Evolutionary conservation across 495 filamentous ascomycete species (phyloP).

Genomic region (Daldinia bambusicola): DNA sequence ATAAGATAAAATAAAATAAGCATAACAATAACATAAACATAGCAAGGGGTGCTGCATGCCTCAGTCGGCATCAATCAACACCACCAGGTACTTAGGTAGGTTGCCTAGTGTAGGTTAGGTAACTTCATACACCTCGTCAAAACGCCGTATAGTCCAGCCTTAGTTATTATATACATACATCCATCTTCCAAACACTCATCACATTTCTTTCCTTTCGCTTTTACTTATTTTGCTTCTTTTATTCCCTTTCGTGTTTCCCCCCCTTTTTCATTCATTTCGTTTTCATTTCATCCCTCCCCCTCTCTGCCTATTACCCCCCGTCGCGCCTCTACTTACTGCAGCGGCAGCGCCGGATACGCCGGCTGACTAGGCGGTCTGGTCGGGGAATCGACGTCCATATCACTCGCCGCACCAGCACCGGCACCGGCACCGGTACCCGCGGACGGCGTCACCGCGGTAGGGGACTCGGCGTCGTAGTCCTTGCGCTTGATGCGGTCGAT

Average conservation of each 20-base stretch:
- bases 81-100: no score
- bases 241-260: neutral
- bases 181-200: neutral
- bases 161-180: conserved; percentile 5
- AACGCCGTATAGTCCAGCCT: neutral
- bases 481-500: conserved; percentile 69
- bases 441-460: conserved; percentile 7
- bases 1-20: neutral
- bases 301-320: no score
- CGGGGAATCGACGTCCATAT: conserved; percentile 49
- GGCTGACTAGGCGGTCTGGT: conserved; percentile 46
- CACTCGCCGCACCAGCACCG: conserved; percentile 6
- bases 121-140: conserved; percentile 5
- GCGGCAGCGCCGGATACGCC: conserved; percentile 45
- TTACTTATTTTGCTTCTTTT: neutral
- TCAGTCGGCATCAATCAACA: no score
- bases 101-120: neutral
- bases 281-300: no score
- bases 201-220: no score
- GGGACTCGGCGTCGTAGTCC: conserved; percentile 65
- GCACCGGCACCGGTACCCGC: neutral
- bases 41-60: neutral
- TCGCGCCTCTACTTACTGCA: neutral
- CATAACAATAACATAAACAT: no score
- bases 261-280: no score